Conservation (phyloP, 805 yeast genomes). For the Brettanomyces sp. region DNA sequence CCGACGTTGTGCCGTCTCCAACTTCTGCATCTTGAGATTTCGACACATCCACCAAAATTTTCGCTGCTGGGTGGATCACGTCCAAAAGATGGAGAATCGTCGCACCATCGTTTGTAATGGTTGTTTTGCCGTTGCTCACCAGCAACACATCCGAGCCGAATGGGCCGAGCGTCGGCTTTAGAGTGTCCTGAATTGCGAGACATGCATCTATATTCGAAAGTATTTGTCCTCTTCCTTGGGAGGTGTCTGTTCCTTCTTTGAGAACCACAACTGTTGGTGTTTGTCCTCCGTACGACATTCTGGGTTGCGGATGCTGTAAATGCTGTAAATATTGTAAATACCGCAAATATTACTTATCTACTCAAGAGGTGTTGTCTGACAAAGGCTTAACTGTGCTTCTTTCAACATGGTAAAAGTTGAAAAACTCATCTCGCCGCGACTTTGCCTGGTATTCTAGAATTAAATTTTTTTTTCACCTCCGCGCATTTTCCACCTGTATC, state of each 20-base stretch:
- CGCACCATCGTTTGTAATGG: slow-evolving; percentile 97
- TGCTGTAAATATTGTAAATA: no score
- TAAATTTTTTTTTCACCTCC: no score
- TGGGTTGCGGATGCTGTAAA: not conserved
- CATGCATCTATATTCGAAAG: slow-evolving; percentile 95
- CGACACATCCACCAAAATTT: slow-evolving; percentile 86
- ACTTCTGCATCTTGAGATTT: slow-evolving; percentile 97
- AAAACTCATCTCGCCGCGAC: no score
- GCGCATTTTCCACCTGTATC: no score
- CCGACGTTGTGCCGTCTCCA: slow-evolving; percentile 98
- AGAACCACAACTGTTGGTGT: slow-evolving; percentile 97
- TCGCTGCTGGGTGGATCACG: slow-evolving; percentile 98
- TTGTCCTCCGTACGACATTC: slow-evolving; percentile 79
- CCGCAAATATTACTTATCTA: no score
- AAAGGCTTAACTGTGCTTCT: no score
- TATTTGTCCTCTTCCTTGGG: slow-evolving; percentile 95
- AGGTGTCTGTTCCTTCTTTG: slow-evolving; percentile 94
- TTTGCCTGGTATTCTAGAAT: no score
- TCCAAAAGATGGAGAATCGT: slow-evolving; percentile 86
- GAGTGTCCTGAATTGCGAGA: slow-evolving; percentile 90
- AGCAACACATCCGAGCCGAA: slow-evolving; percentile 92
- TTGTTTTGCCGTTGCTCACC: slow-evolving; percentile 79
- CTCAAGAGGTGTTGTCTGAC: no score
- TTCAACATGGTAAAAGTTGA: no score
- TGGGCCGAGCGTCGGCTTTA: slow-evolving; percentile 93